Evolutionary conservation across 108 stramenopile genomes (phyloP).

Genomic region (Fragilariopsis cylindrus): DNA sequence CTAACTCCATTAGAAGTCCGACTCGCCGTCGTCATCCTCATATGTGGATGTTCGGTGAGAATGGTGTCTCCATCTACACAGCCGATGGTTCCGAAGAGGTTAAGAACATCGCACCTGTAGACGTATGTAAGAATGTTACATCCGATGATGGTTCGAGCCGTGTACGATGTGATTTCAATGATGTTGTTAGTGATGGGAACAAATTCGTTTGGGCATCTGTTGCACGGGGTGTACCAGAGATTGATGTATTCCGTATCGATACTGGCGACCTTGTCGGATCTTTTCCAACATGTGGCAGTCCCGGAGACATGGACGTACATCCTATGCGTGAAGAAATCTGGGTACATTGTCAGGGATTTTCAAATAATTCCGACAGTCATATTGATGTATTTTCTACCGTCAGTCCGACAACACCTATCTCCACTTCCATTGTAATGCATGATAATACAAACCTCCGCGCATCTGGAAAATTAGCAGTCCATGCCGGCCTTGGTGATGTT

Average conservation of each 20-base stretch:
- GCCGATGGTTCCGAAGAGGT: too few relatives aligned
- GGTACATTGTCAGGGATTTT: slow-evolving; percentile 22
- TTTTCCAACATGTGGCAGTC: slow-evolving; percentile 15
- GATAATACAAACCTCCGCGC: neutral
- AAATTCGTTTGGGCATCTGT: slow-evolving; percentile 22
- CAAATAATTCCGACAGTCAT: neutral
- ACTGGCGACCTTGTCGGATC: slow-evolving; percentile 22
- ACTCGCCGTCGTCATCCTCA: too few relatives aligned
- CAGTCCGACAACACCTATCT: neutral
- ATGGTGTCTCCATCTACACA: too few relatives aligned
- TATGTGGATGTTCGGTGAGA: too few relatives aligned
- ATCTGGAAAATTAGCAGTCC: slow-evolving; percentile 7
- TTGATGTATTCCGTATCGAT: slow-evolving; percentile 22
- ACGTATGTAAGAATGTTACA: too few relatives aligned
- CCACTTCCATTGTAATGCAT: neutral
- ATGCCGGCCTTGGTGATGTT: slow-evolving; percentile 18
- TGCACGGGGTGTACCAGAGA: neutral
- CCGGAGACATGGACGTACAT: slow-evolving; percentile 22
- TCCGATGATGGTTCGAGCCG: neutral
- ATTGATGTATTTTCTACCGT: slow-evolving; percentile 27
- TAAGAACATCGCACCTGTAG: too few relatives aligned
- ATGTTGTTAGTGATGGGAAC: slow-evolving; percentile 22
- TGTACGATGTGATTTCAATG: slow-evolving; percentile 13
- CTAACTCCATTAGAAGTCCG: too few relatives aligned
- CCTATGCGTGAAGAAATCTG: slow-evolving; percentile 32